phyloP scores from a whole-genome alignment of 2,329 filamentous ascomycete species.

The Ciborinia camelliae region DNA sequence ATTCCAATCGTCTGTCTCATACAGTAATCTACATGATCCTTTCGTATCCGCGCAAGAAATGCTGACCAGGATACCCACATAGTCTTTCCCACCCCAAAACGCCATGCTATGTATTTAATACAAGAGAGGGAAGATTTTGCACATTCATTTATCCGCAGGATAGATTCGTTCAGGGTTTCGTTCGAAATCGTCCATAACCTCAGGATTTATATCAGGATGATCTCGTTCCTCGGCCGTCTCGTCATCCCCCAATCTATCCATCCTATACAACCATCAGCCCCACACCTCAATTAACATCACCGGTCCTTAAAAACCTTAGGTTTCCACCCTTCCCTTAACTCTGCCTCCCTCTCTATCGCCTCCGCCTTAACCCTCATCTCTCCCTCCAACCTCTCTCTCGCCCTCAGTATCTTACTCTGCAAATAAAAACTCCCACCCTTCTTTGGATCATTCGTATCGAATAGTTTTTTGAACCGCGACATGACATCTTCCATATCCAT shows the following conservation, averaged over 20 bases:
- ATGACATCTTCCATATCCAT: constrained; percentile 76
- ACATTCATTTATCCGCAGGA: constrained; percentile 3
- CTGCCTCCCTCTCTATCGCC: constrained; percentile 69
- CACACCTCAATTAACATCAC: constrained; percentile 40
- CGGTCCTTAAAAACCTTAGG: constrained; percentile 92
- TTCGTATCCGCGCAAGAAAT: constrained; percentile 13
- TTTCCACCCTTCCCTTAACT: constrained; percentile 83
- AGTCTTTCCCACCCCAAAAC: constrained; percentile 18
- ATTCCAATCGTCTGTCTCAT: constrained; percentile 3
- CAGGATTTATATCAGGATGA: background rate
- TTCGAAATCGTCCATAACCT: constrained; percentile 10
- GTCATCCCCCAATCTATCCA: background rate
- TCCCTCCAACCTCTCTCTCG: constrained; percentile 85
- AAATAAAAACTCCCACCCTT: constrained; percentile 98
- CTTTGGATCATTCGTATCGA: constrained; percentile 90
- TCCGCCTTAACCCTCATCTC: constrained; percentile 73
- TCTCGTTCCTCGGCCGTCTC: background rate
- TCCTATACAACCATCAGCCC: constrained; percentile 8
- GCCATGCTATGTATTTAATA: constrained; percentile 22
- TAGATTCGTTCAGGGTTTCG: background rate
- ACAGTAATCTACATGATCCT: constrained; percentile 12
- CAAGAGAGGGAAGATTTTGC: constrained; percentile 21
- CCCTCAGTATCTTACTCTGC: constrained; percentile 92
- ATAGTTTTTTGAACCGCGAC: constrained; percentile 88
- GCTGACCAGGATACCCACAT: constrained; percentile 16